Conservation (phyloP, 352 stramenopile genomes). For the Porosira glacialis region DNA sequence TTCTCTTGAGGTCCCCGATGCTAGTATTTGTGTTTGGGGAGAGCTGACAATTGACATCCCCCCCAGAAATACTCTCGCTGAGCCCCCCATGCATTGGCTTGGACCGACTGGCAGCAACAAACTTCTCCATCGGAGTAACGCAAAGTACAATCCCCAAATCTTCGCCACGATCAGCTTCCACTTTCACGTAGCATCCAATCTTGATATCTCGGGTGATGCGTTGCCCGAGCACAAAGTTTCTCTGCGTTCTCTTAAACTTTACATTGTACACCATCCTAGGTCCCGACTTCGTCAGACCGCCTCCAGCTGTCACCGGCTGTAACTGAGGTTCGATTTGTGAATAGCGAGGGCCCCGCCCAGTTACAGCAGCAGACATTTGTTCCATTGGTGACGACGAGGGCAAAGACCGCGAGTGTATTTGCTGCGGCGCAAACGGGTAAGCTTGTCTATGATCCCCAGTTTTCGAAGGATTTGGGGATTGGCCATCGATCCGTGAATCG, state of each 20-base stretch:
- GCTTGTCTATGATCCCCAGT: too few species aligned
- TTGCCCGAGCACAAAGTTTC: constrained; percentile 85
- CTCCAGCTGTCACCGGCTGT: constrained; percentile 42
- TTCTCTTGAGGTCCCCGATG: constrained; percentile 82
- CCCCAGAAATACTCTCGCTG: constrained; percentile 18
- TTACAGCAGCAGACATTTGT: too few species aligned
- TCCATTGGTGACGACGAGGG: too few species aligned
- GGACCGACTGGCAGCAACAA: constrained; percentile 41
- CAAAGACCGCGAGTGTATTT: too few species aligned
- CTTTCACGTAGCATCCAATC: constrained; percentile 93
- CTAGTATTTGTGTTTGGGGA: constrained; percentile 16
- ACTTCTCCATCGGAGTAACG: constrained; percentile 84
- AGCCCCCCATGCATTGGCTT: constrained; percentile 24
- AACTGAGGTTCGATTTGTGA: too few species aligned
- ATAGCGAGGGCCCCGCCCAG: too few species aligned
- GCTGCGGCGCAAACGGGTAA: too few species aligned
- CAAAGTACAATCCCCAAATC: constrained; percentile 93
- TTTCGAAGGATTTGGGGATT: too few species aligned
- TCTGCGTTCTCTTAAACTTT: constrained; percentile 91
- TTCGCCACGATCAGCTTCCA: constrained; percentile 95
- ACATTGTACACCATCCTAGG: constrained; percentile 86
- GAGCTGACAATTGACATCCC: constrained; percentile 3
- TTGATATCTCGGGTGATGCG: constrained; percentile 83
- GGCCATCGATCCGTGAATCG: constrained; percentile 10
- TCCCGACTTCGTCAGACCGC: constrained; percentile 37